Evolutionary conservation across 2,329 filamentous ascomycete species (phyloP), one percentile per base, ranked within the genome.

Genomic region (Pestalotiopsis sp.): DNA sequence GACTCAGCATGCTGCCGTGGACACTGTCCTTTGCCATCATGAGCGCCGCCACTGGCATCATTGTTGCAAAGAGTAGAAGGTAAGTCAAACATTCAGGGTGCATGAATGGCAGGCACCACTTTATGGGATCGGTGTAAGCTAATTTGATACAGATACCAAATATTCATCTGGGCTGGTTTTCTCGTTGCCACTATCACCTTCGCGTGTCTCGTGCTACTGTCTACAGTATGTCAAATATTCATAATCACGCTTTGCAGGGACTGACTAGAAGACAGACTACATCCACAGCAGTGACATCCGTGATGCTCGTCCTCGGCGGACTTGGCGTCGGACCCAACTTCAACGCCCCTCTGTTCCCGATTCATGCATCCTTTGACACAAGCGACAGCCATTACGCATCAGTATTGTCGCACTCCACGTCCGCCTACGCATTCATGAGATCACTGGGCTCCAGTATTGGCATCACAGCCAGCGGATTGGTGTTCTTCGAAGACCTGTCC

Each of bases 1-100:
- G 61, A 12, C 25, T 65, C 12, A 65, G 63, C n/a, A 65, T 58
- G 63, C 25, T 65, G 13, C 41, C 63, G 7, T 65, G 63, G 63
- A 65, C 49, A 4, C 27, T 65, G 5, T 55, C 63, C 6, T 65
- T 65, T 36, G 49, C 49, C 4, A 57, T 65, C 49, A 65, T 65
- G 49, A 65, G 63, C 31, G 49, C 63, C 13, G 49, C 45, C 41
- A 38, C 45, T 39, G 49, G 63, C 41, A 55, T 65, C 36, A 2
- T 65, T 17, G 31, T 65, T 3, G 31, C 23, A 0, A 25, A 45
- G 14, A 57, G 11, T 7, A 58, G 7, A 65, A 36, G 25, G 63
- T 57, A 31, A 58, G 49, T 25, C 17, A n/a, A 36, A n/a, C 6
- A 9, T n/a, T 17, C 17, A 17, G 1, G 45, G 4, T 52, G 20